Evolutionary conservation across 2,329 filamentous ascomycete genomes (phyloP), one percentile per base, ranked within the genome.

Genomic region (Hysterium pulicare): DNA sequence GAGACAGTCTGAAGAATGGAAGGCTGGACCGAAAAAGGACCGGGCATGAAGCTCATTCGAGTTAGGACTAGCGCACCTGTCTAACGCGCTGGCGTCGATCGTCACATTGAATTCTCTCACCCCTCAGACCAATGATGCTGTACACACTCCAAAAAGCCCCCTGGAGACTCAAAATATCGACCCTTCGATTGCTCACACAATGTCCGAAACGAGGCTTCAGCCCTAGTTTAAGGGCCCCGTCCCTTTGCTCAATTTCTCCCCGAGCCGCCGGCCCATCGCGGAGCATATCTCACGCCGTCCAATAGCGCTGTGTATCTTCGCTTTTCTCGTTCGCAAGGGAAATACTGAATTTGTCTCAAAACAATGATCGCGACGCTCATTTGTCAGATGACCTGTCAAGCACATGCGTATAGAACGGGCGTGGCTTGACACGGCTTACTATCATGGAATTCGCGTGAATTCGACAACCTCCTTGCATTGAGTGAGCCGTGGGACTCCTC

Each of bases 371-470:
- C 32, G 11, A 11, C 11, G 34, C 24, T 21, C 15, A 37, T 37
- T 37, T 24, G 34, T 21, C 21, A 37, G 34, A 37, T 37, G 34
- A 37, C 34, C 17, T 16, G 21, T 19, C 20, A n/a, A n/a, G 9
- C 34, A 23, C 34, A 23, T 16, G 13, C 21, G 17, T n/a, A 22
- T 22, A 22, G 21, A 22, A 23, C 21, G 16, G 19, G 13, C 32
- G 21, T 37, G 34, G 34, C 34, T 37, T 37, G 5, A 8, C 5
- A 4, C 16, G 20, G 34, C 34, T 17, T 21, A 24, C 8, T 22
- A 21, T 21, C 34, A 23, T 15, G 7, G 21, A 24, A n/a, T 16
- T 37, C 11, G 16, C 34, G 9, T 13, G 20, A 21, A 6, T 3
- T 34, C 11, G 21, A 23, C 7, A 37, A 5, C 3, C 34, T 21